These are phyloP conservation scores for Hymenoscyphus linearis DNA, from an alignment of 2,329 filamentous ascomycete genomes.

Conservation along the genomic window DNA sequence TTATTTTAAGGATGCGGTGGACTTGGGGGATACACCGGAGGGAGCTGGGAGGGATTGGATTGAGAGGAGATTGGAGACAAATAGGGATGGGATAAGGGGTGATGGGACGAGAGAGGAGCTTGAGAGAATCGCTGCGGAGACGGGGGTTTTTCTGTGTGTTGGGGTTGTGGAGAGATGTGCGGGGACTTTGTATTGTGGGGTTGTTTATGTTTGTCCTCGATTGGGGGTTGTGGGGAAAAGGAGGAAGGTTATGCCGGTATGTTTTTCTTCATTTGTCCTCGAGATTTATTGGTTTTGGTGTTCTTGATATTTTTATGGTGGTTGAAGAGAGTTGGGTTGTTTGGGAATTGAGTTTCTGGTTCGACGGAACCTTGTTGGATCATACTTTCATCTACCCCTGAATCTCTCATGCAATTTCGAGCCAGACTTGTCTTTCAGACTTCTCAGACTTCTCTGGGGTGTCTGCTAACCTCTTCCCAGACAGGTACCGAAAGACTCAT, in stretches of 20 bases:
- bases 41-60: slow-evolving; percentile 73
- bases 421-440: no score
- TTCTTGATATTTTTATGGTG: no score
- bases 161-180: slow-evolving; percentile 76
- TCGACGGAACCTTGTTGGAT: no score
- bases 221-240: slow-evolving; percentile 75
- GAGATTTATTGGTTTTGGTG: no score
- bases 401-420: no score
- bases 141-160: slow-evolving; percentile 75
- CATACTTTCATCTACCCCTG: no score
- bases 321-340: no score
- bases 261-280: slow-evolving; percentile 26
- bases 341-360: no score
- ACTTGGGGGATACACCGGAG: slow-evolving; percentile 71
- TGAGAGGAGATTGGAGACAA: slow-evolving; percentile 44
- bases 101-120: slow-evolving; percentile 77
- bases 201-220: slow-evolving; percentile 73
- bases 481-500: slow-evolving; percentile 78
- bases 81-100: slow-evolving; percentile 45
- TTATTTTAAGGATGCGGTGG: slow-evolving; percentile 75
- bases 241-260: slow-evolving; percentile 83
- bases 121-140: slow-evolving; percentile 69
- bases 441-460: not conserved
- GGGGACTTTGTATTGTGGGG: slow-evolving; percentile 79
- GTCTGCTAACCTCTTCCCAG: slow-evolving; percentile 21